Evolutionary conservation across 345 rosid species (phyloP), one percentile per base, ranked within the genome.

Genomic region (Adansonia digitata): DNA sequence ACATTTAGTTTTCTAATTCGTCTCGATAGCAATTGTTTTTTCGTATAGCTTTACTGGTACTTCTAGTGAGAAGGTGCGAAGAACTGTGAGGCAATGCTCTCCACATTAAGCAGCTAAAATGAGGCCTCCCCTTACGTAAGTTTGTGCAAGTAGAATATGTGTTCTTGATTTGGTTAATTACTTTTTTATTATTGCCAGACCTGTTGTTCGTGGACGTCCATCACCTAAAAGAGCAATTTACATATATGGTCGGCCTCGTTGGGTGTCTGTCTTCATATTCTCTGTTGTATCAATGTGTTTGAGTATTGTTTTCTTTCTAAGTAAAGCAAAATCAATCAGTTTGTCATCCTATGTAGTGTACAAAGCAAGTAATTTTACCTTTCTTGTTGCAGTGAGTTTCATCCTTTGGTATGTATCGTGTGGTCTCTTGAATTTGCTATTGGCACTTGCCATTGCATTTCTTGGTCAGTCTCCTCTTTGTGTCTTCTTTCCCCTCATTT

Each of bases 101-200:
- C 99, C 99, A 67, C 98, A 86, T 61, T 79, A 93, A 81, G 99
- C 99, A 43, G 98, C 93, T 26, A 95, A 93, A 82, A 86, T 93
- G 97, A 89, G 98, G 79, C 98, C 98, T 84, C 90, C 97, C 26
- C 89, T 84, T 69, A 88, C 92, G 97, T 91, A 82, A 80, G 87
- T 78, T 52, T 48, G 26, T 29, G n/a, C 35, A 8, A 11, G 31
- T 34, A 48, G 56, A 67, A 20, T 26, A 31, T 64, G 39, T 76
- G 63, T n/a, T 56, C 2, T 78, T 31, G 71, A 77, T 74, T 37
- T 45, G n/a, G 12, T 71, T 67, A 45, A 61, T 77, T 26, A 78
- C 63, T 67, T 27, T 18, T 49, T 52, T 71, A 26, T 37, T 67
- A 11, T 81, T 82, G 34, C 70, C 89, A 95, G 99, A n/a, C 97